Base-by-base conservation (phyloP, 441 rosid species). In the Arabidopsis hybrid region DNA sequence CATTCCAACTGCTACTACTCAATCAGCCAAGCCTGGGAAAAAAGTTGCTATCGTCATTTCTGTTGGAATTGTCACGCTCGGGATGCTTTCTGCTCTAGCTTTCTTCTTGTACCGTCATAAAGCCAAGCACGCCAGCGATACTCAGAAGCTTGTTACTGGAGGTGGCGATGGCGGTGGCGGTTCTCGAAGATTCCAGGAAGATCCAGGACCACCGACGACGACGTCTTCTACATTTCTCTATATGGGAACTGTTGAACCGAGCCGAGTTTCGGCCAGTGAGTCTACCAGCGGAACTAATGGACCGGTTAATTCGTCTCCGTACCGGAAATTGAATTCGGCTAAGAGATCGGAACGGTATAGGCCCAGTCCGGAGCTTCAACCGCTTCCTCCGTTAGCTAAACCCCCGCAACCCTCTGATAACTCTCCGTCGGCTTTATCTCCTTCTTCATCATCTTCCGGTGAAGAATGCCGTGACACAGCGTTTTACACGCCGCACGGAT, bases 351-450 rank as follows among this genome's bases (percentile, higher is more conserved):
- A 92, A 40, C 86, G 97, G 16, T 91, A 95, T 60, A 71, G 99
- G 26, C 99, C 99, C 2, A 95, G 99, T 49, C 99, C 99, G 4
- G 99, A 95, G 43, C 86, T 95, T 79, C 97, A 92, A 77, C 99
- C 99, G 36, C 84, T 95, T 46, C 93, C 97, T 1, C 97, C 91
- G 40, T 78, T 91, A 71, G 68, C 85, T 34, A 85, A 82, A 40
- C 34, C 65, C 53, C 87, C 89, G 45, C 87, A 84, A 57, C 46
- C 78, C 26, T 45, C 91, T 6, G 87, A 79, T 4, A 78, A 82
- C 73, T 85, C 85, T 31, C 85, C 87, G 3, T 77, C 80, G 3
- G 67, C 84, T 0, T 47, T 62, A 47, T 79, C 82, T 34, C 76
- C 80, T 14, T 81, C 86, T 7, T 53, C 85, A 0, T 59, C 73